Evolutionary conservation across 2,329 filamentous ascomycete genomes (phyloP).

Genomic region (Ophiostoma himal-ulmi): DNA sequence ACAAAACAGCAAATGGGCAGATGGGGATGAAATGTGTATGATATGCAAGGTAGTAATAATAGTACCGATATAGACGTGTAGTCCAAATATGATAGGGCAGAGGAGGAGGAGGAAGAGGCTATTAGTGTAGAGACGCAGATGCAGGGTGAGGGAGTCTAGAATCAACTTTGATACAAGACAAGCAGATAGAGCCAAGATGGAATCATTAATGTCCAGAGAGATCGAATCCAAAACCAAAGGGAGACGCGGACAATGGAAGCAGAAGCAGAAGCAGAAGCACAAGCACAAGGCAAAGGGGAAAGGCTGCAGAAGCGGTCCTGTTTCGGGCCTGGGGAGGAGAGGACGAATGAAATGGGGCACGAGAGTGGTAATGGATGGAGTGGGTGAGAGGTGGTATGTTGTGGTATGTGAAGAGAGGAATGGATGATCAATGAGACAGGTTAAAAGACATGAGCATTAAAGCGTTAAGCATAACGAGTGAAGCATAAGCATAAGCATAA

Average conservation of each 20-base stretch:
- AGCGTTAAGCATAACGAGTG: not conserved
- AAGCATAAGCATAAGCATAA: not conserved
- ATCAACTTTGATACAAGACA: conserved; percentile 7
- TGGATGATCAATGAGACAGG: not conserved
- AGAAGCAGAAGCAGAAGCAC: not conserved
- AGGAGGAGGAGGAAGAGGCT: not conserved
- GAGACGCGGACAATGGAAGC: not conserved
- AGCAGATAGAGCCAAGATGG: not conserved
- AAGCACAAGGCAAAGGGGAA: conserved; percentile 26
- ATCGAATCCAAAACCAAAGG: not conserved
- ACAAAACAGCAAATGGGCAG: not conserved
- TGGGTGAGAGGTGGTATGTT: not conserved
- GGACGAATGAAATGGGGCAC: conserved; percentile 19
- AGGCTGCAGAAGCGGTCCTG: conserved; percentile 20
- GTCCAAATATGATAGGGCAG: conserved; percentile 13
- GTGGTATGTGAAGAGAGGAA: not conserved
- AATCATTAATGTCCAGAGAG: not conserved
- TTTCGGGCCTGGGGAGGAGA: conserved; percentile 18
- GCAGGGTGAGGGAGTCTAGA: not conserved
- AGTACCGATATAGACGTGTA: not conserved
- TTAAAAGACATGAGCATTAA: not conserved
- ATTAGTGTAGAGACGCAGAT: conserved; percentile 4
- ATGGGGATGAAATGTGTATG: not conserved
- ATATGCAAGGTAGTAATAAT: not conserved
- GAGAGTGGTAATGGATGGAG: not conserved